phyloP scores from a whole-genome alignment of 202 grass and related monocot species.

The Carex arenaria region DNA sequence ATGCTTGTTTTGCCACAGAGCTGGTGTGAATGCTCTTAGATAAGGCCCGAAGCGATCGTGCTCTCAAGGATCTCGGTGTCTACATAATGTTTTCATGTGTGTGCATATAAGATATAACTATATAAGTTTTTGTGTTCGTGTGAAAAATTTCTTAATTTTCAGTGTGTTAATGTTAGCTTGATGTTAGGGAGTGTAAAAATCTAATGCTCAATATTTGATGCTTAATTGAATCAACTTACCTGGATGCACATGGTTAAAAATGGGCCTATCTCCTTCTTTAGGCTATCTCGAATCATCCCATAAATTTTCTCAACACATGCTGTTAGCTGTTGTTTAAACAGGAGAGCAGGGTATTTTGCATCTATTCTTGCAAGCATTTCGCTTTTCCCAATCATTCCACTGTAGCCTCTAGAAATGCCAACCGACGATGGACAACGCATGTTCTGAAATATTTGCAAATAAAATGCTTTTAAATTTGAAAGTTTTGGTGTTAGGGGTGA shows the following conservation, averaged over 20 bases:
- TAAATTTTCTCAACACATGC: conserved; percentile 98
- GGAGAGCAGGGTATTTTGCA: conserved; percentile 84
- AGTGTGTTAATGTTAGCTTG: neutral
- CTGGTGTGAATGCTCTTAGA: conserved; percentile 74
- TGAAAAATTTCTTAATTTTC: neutral
- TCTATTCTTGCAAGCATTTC: conserved; percentile 58
- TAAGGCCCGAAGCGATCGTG: conserved; percentile 65
- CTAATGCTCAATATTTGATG: neutral
- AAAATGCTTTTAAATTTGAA: neutral
- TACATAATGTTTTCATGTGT: conserved; percentile 19
- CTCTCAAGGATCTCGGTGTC: conserved; percentile 72
- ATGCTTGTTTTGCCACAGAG: conserved; percentile 68
- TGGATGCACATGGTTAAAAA: conserved; percentile 91
- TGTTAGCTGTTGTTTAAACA: conserved; percentile 92
- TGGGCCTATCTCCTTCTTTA: conserved; percentile 91
- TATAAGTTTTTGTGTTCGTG: neutral
- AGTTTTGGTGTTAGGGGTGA: too few relatives aligned
- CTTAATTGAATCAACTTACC: conserved; percentile 31
- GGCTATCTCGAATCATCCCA: conserved; percentile 73
- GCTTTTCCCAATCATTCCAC: conserved; percentile 68
- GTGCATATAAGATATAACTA: neutral
- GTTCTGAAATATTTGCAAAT: conserved; percentile 40
- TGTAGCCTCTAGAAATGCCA: conserved; percentile 68
- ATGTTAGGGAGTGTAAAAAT: neutral
- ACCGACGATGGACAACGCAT: conserved; percentile 52